phyloP scores from a whole-genome alignment of 2,329 filamentous ascomycete genomes.

The Ceratocystis harringtonii region DNA sequence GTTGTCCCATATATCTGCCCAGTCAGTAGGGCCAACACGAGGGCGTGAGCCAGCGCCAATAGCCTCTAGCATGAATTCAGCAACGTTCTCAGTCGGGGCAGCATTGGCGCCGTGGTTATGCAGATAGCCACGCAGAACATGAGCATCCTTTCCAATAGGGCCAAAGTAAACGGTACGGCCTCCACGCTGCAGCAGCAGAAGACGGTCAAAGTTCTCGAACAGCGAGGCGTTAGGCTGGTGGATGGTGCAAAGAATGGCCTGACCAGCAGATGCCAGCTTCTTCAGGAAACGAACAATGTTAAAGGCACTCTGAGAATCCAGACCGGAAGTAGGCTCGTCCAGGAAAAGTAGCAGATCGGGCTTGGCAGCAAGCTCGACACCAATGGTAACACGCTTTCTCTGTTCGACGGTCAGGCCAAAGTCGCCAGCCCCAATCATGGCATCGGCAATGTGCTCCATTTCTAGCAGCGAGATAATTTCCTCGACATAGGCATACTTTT shows the following conservation, averaged over 20 bases:
- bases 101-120: constrained; percentile 45
- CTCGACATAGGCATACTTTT: constrained; percentile 46
- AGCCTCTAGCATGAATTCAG: constrained; percentile 75
- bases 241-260: constrained; percentile 81
- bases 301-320: constrained; percentile 54
- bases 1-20: constrained; percentile 65
- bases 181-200: constrained; percentile 63
- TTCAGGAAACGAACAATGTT: constrained; percentile 55
- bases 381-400: constrained; percentile 71
- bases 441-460: constrained; percentile 44
- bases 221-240: constrained; percentile 77
- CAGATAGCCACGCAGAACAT: constrained; percentile 51
- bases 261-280: constrained; percentile 60
- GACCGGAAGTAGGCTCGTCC: constrained; percentile 63
- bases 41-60: constrained; percentile 61
- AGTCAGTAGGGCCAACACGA: constrained; percentile 59
- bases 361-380: constrained; percentile 76
- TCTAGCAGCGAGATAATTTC: constrained; percentile 44
- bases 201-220: constrained; percentile 76
- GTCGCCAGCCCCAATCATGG: constrained; percentile 44
- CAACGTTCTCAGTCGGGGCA: constrained; percentile 40
- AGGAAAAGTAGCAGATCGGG: constrained; percentile 62
- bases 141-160: constrained; percentile 62
- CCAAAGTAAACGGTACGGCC: constrained; percentile 78
- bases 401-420: constrained; percentile 56